These are phyloP conservation scores for Wickerhamiella galacta DNA, from an alignment of 805 yeast species.

Conservation along the genomic window DNA sequence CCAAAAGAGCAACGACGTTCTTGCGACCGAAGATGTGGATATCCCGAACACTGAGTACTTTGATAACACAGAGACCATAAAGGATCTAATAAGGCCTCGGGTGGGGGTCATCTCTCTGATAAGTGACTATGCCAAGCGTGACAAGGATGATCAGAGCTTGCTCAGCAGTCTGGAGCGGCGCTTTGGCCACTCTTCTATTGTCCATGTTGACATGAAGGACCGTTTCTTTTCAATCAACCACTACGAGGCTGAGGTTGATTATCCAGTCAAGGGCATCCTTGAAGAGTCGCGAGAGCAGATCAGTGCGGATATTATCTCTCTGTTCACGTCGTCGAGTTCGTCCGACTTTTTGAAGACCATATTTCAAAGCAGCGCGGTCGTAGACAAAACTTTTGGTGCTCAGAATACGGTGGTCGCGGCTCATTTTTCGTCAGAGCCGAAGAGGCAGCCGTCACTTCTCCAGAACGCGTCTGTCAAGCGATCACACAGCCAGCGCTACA, in stretches of 20 bases:
- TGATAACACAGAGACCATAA: constrained; percentile 40
- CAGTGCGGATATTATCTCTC: constrained; percentile 25
- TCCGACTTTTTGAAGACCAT: constrained; percentile 23
- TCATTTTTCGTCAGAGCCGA: constrained; percentile 25
- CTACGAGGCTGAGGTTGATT: constrained; percentile 43
- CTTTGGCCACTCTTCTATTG: constrained; percentile 18
- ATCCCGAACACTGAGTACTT: constrained; percentile 40
- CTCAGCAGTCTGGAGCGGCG: constrained; percentile 20
- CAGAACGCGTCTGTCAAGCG: constrained; percentile 4
- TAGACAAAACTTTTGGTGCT: constrained; percentile 20
- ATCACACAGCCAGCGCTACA: constrained; percentile 5
- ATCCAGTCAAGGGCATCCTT: constrained; percentile 33
- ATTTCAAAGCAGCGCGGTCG: constrained; percentile 23
- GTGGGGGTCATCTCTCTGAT: constrained; percentile 23
- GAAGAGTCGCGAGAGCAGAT: constrained; percentile 37
- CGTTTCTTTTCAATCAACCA: constrained; percentile 36
- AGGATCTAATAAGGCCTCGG: constrained; percentile 30
- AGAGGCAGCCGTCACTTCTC: constrained; percentile 24
- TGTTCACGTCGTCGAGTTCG: constrained; percentile 24
- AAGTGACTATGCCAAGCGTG: constrained; percentile 24
- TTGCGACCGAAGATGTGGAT: constrained; percentile 27
- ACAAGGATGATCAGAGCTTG: constrained; percentile 20
- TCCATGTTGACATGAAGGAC: constrained; percentile 20
- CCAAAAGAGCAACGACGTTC: constrained; percentile 23
- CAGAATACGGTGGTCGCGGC: constrained; percentile 24